Percentiles rank a stretch among this genome's conserved stretches.
phyloP scores from a whole-genome alignment of 228 moss, liverwort and hornwort species.

The Sphagnum magellanicum region DNA sequence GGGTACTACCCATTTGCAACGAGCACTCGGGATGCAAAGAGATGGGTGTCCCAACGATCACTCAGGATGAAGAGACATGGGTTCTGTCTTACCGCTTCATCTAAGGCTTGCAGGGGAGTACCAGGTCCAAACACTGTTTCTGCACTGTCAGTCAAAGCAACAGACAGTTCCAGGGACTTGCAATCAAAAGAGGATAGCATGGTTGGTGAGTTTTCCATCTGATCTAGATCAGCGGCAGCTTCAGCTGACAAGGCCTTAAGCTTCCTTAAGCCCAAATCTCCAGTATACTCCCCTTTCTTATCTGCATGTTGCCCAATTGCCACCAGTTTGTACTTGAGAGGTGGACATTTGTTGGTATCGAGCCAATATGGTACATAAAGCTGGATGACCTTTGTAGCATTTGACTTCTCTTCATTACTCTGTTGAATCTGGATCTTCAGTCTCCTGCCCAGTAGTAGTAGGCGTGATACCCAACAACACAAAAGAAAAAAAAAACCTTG shows the following conservation, averaged over 20 bases:
- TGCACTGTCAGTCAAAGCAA: constrained; percentile 54
- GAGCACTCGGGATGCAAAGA: no score
- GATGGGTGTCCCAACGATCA: no score
- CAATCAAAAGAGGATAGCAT: constrained; percentile 73
- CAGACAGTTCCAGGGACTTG: constrained; percentile 61
- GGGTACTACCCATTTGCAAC: no score
- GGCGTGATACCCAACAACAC: no score
- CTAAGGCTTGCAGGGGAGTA: constrained; percentile 34
- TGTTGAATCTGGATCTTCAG: constrained; percentile 78
- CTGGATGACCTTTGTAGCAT: constrained; percentile 73
- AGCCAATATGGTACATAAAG: constrained; percentile 92
- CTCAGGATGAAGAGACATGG: not conserved
- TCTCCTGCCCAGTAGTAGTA: constrained; percentile 28
- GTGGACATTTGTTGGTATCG: constrained; percentile 66
- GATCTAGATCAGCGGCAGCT: constrained; percentile 67
- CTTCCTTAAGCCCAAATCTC: constrained; percentile 3
- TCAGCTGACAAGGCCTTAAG: constrained; percentile 44
- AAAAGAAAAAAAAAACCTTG: no score
- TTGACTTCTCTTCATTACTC: constrained; percentile 57
- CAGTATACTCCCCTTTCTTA: constrained; percentile 23
- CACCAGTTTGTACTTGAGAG: constrained; percentile 56
- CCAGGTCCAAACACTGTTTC: constrained; percentile 62
- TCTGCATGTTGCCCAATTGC: constrained; percentile 33
- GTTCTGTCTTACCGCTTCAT: constrained; percentile 49
- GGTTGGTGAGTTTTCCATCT: constrained; percentile 60